Evolutionary conservation across 352 stramenopile genomes (phyloP).

Genomic region (Pythium plurisporium): DNA sequence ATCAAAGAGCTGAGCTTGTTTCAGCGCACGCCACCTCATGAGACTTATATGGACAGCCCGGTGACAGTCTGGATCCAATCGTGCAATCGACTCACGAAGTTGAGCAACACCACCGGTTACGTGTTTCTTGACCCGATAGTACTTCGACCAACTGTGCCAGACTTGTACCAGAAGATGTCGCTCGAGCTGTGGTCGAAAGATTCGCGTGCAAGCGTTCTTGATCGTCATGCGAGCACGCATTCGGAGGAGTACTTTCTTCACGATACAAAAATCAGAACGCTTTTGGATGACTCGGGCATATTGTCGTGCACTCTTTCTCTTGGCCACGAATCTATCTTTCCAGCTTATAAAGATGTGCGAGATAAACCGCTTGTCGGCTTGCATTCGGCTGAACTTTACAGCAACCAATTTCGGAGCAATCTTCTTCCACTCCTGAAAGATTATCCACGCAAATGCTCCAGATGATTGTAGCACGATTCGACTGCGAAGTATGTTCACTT

Average conservation of each 20-base stretch:
- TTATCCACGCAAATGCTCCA: not conserved
- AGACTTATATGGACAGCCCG: too few species aligned
- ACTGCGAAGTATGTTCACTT: not conserved
- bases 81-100: too few species aligned
- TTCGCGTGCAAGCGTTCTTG: not conserved
- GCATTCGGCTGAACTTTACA: too few species aligned
- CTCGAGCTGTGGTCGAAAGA: constrained; percentile 14
- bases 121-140: constrained; percentile 1
- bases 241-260: not conserved
- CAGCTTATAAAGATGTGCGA: not conserved
- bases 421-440: not conserved
- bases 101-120: too few species aligned
- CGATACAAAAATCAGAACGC: not conserved
- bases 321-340: not conserved
- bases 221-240: constrained; percentile 13
- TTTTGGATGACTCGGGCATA: not conserved
- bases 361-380: not conserved
- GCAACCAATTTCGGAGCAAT: not conserved
- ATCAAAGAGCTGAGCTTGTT: not conserved
- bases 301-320: not conserved
- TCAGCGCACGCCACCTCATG: not conserved
- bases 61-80: too few species aligned
- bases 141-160: not conserved
- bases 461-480: not conserved
- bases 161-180: not conserved